Conservation (phyloP, 768 basidiomycete species). For the Kwoniella dendrophila region DNA sequence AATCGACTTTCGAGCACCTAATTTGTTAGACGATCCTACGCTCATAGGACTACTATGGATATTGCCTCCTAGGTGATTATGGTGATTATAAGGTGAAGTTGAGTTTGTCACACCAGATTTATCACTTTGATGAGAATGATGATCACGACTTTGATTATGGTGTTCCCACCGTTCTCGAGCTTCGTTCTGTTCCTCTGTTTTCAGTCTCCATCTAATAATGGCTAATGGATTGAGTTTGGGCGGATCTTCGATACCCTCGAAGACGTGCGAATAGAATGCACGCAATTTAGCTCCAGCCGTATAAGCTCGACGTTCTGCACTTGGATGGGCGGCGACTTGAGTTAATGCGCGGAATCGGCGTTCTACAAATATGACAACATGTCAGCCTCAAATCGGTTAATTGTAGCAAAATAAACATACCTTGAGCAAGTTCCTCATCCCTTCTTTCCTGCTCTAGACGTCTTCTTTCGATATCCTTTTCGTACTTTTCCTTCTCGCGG, state of each 20-base stretch:
- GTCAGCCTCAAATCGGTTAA: background rate
- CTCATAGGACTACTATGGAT: conserved; percentile 32
- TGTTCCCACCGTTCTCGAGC: conserved; percentile 37
- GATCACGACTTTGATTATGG: background rate
- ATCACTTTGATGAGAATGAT: conserved; percentile 11
- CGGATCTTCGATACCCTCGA: conserved; percentile 44
- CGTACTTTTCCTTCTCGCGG: conserved; percentile 24
- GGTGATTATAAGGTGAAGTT: conserved; percentile 10
- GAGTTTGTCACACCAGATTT: background rate
- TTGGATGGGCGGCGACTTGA: conserved; percentile 48
- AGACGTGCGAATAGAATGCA: conserved; percentile 43
- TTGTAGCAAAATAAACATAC: no score
- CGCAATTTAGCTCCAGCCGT: conserved; percentile 35
- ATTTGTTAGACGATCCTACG: conserved; percentile 11
- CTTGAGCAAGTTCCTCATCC: conserved; percentile 46
- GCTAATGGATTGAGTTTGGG: conserved; percentile 44
- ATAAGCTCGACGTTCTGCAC: conserved; percentile 35
- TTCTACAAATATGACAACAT: conserved; percentile 22
- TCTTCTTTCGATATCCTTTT: conserved; percentile 24
- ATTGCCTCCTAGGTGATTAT: conserved; percentile 1
- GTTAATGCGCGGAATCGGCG: conserved; percentile 41
- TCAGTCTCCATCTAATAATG: conserved; percentile 41
- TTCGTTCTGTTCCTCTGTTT: conserved; percentile 34
- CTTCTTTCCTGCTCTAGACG: conserved; percentile 42
- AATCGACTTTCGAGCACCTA: conserved; percentile 16